phyloP scores from a whole-genome alignment of 257 asterid genomes.

The Ilex asprella region DNA sequence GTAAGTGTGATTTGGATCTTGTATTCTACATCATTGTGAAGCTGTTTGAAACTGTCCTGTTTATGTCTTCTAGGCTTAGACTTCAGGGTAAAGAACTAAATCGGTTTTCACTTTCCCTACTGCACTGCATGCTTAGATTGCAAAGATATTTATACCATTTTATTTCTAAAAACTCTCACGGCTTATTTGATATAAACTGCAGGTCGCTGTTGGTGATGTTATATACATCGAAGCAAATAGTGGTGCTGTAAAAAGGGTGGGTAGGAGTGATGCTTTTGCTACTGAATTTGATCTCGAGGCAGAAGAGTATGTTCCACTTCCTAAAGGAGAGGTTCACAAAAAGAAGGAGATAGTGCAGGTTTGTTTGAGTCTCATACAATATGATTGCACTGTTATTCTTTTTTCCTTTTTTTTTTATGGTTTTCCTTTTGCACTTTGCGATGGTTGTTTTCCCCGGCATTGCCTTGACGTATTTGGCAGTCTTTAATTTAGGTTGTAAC shows the following conservation, averaged over 20 bases:
- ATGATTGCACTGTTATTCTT: not conserved
- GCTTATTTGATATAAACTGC: constrained; percentile 12
- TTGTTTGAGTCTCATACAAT: constrained; percentile 7
- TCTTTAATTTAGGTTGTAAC: too few species aligned
- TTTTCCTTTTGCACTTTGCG: too few species aligned
- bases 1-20: not conserved
- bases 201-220: constrained; percentile 99
- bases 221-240: constrained; percentile 88
- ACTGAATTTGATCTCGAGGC: constrained; percentile 98
- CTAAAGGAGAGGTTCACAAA: constrained; percentile 98
- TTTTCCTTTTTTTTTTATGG: too few species aligned
- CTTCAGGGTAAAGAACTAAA: constrained; percentile 6
- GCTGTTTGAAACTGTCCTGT: constrained; percentile 3
- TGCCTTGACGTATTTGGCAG: too few species aligned
- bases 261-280: constrained; percentile 97
- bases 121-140: too few species aligned
- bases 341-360: constrained; percentile 98
- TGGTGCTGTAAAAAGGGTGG: constrained; percentile 98
- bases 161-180: too few species aligned
- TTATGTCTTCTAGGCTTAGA: constrained; percentile 2
- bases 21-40: not conserved
- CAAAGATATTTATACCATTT: too few species aligned
- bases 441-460: too few species aligned
- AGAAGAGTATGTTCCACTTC: constrained; percentile 95
- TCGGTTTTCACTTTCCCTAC: not conserved